Base-by-base conservation (phyloP, 2,329 filamentous ascomycete genomes). In the Penicillium sp. region DNA sequence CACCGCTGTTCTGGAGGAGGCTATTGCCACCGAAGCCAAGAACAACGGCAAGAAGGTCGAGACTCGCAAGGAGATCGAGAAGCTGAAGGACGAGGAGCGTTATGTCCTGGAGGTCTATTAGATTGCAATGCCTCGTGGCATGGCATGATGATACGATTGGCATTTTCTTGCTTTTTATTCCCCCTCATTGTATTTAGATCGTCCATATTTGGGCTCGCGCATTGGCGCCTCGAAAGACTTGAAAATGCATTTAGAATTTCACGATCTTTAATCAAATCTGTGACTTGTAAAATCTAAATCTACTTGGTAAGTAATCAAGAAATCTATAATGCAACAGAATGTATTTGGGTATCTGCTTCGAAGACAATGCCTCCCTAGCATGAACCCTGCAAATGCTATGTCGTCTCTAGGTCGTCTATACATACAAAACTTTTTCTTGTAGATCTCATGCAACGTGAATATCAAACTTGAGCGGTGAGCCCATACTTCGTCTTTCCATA, bases 31-130 rank as follows among this genome's bases (percentile, higher is more conserved):
- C 30, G 88, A 96, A 69, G 90, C 87, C 43, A 86, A 84, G 80
- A 75, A 74, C 45, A 79, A 74, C 13, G 74, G 75, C 59, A 90
- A 88, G 79, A 97, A 93, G 85, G 82, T 95, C 38, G 91, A 96
- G 70, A 79, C 88, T 2, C 81, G 82, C 65, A 92, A 92, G 81
- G 91, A 95, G 81, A 97, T 99, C 79, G 95, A 99, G 81, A 88
- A 88, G 77, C 79, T 99, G 66, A 99, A 99, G 88, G 94, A 99
- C 74, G 88, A 91, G 66, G 84, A 89, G 59, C 83, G 94, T 71
- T 99, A 97, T 77, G 93, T 99, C 48, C 81, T 99, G 51, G 94
- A 99, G 79, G 94, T 97, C 52, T 97, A 97, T 76, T 97, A 90
- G 62, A 57, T 23, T 26, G 26, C 38, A 26, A 32, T 26, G 34